Evolutionary conservation across 352 stramenopile genomes (phyloP).

Genomic region (Poterioochromonas sp.): DNA sequence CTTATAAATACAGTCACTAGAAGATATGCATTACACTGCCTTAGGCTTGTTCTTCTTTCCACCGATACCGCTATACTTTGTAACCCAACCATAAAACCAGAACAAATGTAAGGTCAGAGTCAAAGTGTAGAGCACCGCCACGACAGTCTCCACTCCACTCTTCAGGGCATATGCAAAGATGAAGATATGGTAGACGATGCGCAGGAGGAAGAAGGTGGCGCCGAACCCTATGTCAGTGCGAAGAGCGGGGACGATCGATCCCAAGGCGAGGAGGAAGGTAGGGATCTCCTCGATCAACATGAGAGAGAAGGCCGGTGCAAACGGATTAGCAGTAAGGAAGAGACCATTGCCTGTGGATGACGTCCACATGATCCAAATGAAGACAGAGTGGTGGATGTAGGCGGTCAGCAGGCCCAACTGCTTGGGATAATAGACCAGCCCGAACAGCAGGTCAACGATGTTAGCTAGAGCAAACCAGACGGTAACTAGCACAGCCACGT

Average conservation of each 20-base stretch:
- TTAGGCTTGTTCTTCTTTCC: too few relatives aligned
- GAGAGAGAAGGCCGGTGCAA: neutral
- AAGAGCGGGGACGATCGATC: neutral
- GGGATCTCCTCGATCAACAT: constrained; percentile 19
- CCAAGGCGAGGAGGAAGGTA: constrained; percentile 24
- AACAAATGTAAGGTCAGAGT: neutral
- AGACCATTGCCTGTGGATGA: neutral
- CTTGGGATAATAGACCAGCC: constrained; percentile 9
- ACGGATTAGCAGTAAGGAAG: neutral
- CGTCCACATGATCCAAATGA: constrained; percentile 12
- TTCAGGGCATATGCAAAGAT: neutral
- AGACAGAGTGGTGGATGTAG: constrained; percentile 16
- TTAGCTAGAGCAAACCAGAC: neutral
- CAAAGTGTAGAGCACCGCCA: neutral
- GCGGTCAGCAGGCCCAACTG: neutral
- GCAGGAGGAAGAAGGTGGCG: neutral
- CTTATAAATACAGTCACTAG: too few relatives aligned
- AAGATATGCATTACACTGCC: too few relatives aligned
- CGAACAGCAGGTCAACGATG: neutral
- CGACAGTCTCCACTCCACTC: neutral
- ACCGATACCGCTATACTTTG: too few relatives aligned
- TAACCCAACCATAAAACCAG: constrained; percentile 6
- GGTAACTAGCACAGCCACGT: neutral
- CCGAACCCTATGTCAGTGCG: constrained; percentile 20
- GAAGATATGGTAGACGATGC: constrained; percentile 14